These are phyloP conservation scores for Cryptococcus sp. DNA, from an alignment of 1,284 basidiomycete genomes.

Conservation along the genomic window DNA sequence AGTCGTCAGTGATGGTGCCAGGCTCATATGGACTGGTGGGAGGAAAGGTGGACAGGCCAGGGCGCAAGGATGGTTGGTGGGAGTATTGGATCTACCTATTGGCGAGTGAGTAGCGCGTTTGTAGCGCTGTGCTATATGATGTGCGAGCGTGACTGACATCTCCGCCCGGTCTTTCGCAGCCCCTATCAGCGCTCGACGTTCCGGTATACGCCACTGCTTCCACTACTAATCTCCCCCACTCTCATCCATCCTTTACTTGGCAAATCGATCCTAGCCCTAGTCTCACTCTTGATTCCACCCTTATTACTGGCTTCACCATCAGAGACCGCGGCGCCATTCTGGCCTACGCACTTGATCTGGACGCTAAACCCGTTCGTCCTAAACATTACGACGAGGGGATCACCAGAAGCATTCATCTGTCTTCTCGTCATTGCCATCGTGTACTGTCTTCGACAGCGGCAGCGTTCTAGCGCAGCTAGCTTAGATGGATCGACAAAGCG, in stretches of 20 bases:
- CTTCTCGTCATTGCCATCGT: constrained; percentile 76
- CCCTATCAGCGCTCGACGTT: constrained; percentile 94
- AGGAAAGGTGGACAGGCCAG: constrained; percentile 29
- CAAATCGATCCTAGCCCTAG: constrained; percentile 83
- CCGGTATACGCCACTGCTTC: constrained; percentile 92
- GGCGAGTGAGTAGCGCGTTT: constrained; percentile 54
- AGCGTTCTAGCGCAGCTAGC: not conserved
- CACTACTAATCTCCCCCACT: constrained; percentile 78
- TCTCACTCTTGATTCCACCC: constrained; percentile 78
- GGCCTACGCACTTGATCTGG: constrained; percentile 60
- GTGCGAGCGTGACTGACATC: not conserved
- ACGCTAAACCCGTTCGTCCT: constrained; percentile 93
- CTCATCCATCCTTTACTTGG: constrained; percentile 79
- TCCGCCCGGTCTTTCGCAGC: constrained; percentile 54
- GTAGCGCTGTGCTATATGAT: not conserved
- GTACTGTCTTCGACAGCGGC: constrained; percentile 30
- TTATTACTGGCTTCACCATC: constrained; percentile 62
- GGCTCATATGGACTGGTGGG: constrained; percentile 27
- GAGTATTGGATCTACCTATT: constrained; percentile 52
- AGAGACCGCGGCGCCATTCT: constrained; percentile 17
- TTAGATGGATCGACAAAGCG: constrained; percentile 12
- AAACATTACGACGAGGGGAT: constrained; percentile 94
- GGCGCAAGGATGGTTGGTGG: constrained; percentile 66
- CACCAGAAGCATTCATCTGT: constrained; percentile 85
- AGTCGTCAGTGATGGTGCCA: constrained; percentile 84